Percentiles rank a stretch among this genome's conserved stretches.
Conservation (phyloP, 805 yeast species). For the Kuraishia cidri region DNA sequence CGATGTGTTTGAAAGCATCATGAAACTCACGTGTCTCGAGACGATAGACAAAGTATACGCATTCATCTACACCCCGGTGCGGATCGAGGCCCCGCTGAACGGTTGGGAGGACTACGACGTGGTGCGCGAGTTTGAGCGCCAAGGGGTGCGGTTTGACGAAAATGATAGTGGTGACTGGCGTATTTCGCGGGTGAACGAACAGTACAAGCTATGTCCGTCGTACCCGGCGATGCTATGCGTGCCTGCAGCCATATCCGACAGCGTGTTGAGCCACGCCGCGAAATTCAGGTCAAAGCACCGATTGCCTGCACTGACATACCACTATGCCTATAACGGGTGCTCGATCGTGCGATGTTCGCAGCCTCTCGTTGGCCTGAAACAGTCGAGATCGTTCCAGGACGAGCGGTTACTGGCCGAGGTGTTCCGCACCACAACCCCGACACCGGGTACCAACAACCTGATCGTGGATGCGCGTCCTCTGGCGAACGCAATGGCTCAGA, state of each 20-base stretch:
- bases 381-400: slow-evolving; percentile 84
- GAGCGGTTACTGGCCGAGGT: slow-evolving; percentile 73
- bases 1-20: slow-evolving; percentile 67
- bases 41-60: slow-evolving; percentile 63
- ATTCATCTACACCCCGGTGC: slow-evolving; percentile 68
- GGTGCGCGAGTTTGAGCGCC: slow-evolving; percentile 58
- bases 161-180: slow-evolving; percentile 46
- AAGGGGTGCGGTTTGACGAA: slow-evolving; percentile 34
- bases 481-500: slow-evolving; percentile 93
- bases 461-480: slow-evolving; percentile 90
- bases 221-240: slow-evolving; percentile 66
- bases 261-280: slow-evolving; percentile 73
- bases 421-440: slow-evolving; percentile 46
- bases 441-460: slow-evolving; percentile 23
- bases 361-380: slow-evolving; percentile 87
- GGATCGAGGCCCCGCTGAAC: slow-evolving; percentile 49
- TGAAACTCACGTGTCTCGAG: slow-evolving; percentile 52
- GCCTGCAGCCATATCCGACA: slow-evolving; percentile 75
- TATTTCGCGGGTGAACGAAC: slow-evolving; percentile 49
- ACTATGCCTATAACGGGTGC: slow-evolving; percentile 59
- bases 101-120: slow-evolving; percentile 73
- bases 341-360: slow-evolving; percentile 87
- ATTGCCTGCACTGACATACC: slow-evolving; percentile 76
- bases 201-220: slow-evolving; percentile 61
- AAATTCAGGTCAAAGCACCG: slow-evolving; percentile 80